Evolutionary conservation across 306 rosid genomes (phyloP), one percentile per base, ranked within the genome.

Genomic region (Prunus campanulata): DNA sequence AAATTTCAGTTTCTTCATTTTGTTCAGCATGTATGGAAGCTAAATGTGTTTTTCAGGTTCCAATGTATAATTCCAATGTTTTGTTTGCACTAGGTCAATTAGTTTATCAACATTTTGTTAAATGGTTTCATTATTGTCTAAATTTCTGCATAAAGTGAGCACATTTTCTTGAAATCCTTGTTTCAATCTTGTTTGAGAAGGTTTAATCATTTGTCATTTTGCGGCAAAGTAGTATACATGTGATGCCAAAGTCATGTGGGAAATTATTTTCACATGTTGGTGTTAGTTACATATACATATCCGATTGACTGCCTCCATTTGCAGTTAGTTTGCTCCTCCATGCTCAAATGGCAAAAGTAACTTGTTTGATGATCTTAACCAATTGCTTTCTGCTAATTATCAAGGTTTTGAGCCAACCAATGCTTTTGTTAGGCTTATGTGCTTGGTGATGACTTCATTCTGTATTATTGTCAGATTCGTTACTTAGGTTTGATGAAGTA

Each of bases 1-100:
- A 22, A 71, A 27, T 57, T 68, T 75, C 3, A 25, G 57, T 42
- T 72, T 64, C 29, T 32, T 54, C 54, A 68, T 80, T 68, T 50
- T 25, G 65, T 72, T 64, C 16, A 64, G 68, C 39, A 60, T 57
- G 48, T 59, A 68, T 49, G 22, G 2, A 66, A 79, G 20, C 46
- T 63, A 54, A 57, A 77, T 71, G 69, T 56, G 11, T 6, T 3
- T 22, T 29, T 57, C 30, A 50, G 29, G 10, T 66, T 55, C 39
- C 52, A 63, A 51, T 75, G 30, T 66, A 14, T 13, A 11, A 30
- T 49, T 73, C 14, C 57, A 32, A 56, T 44, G 24, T 55, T 18
- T 46, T 68, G 42, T 12, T 66, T 22, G 77, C 29, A 15, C 6
- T 8, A 24, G 66, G 54, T 11, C 59, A 44, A 68, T 35, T 60